phyloP scores from a whole-genome alignment of 495 filamentous ascomycete species.

The Xanthoparmelia taractica region DNA sequence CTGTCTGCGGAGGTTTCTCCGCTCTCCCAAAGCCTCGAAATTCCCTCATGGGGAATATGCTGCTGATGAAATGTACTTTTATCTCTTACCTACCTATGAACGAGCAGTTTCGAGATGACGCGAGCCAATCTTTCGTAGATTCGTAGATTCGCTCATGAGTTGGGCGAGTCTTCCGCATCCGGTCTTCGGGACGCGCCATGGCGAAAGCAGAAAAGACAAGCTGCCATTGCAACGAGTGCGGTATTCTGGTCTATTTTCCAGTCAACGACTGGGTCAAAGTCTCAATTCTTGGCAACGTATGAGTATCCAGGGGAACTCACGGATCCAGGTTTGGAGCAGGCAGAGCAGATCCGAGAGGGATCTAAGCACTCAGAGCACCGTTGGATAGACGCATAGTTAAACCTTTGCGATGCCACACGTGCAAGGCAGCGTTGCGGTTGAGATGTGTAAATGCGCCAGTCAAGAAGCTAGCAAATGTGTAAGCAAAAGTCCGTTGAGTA shows the following conservation, averaged over 20 bases:
- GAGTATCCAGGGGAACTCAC: background rate
- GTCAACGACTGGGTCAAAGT: conserved; percentile 7
- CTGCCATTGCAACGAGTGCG: conserved; percentile 10
- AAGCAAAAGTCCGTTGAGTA: background rate
- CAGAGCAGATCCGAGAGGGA: conserved; percentile 11
- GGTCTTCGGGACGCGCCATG: background rate
- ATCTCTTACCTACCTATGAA: background rate
- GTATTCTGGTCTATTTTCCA: background rate
- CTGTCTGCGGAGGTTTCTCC: background rate
- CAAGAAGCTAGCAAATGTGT: conserved; percentile 4
- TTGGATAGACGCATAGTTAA: conserved; percentile 14
- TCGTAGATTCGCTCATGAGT: background rate
- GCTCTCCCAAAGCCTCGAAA: too few species aligned
- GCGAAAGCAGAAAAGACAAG: background rate
- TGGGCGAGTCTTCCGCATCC: background rate
- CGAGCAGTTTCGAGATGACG: background rate
- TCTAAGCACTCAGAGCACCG: conserved; percentile 9
- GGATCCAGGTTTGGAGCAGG: conserved; percentile 5
- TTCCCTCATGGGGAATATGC: too few species aligned
- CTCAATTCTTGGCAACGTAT: conserved; percentile 7
- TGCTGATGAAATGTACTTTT: background rate
- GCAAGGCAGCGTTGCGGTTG: conserved; percentile 8
- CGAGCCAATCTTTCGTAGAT: background rate
- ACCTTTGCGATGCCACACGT: conserved; percentile 10
- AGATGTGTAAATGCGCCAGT: conserved; percentile 10